Conservation (phyloP, 495 filamentous ascomycete genomes). For the Hyaloscypha finlandica region DNA sequence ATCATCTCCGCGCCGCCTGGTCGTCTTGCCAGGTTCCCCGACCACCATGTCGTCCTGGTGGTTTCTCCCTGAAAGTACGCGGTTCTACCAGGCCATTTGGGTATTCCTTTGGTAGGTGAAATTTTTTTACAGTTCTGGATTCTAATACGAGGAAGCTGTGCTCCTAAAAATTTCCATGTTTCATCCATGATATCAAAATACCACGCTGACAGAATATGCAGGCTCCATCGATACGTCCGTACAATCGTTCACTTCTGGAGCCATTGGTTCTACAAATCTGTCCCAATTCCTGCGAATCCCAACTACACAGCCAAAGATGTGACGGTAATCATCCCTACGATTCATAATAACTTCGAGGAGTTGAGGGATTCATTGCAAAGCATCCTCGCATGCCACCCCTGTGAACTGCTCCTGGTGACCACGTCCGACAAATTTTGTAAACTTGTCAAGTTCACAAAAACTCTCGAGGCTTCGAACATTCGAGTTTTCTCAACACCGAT, state of each 20-base stretch:
- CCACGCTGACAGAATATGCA: conserved; percentile 3
- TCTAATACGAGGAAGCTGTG: background rate
- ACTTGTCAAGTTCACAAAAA: conserved; percentile 45
- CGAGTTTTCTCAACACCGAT: conserved; percentile 54
- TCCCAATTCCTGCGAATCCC: conserved; percentile 61
- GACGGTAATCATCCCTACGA: conserved; percentile 71
- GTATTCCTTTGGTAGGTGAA: conserved; percentile 1
- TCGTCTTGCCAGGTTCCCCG: background rate
- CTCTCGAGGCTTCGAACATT: conserved; percentile 62
- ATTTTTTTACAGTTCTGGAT: background rate
- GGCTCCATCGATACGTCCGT: conserved; percentile 57
- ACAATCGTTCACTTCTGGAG: conserved; percentile 65
- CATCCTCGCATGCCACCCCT: conserved; percentile 53
- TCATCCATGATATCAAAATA: background rate
- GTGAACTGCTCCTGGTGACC: conserved; percentile 56
- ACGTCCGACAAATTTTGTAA: conserved; percentile 52
- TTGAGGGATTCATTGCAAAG: conserved; percentile 53
- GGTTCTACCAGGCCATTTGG: background rate
- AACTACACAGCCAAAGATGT: conserved; percentile 68
- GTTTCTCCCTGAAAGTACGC: background rate
- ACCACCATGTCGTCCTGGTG: conserved; percentile 1
- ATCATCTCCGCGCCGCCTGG: background rate
- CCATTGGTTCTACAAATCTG: conserved; percentile 65
- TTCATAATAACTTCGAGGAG: conserved; percentile 59
- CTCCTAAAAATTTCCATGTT: background rate